Percentiles rank a stretch among this genome's conserved stretches.
phyloP scores from a whole-genome alignment of 129 eudicot species.

The Centella asiatica region DNA sequence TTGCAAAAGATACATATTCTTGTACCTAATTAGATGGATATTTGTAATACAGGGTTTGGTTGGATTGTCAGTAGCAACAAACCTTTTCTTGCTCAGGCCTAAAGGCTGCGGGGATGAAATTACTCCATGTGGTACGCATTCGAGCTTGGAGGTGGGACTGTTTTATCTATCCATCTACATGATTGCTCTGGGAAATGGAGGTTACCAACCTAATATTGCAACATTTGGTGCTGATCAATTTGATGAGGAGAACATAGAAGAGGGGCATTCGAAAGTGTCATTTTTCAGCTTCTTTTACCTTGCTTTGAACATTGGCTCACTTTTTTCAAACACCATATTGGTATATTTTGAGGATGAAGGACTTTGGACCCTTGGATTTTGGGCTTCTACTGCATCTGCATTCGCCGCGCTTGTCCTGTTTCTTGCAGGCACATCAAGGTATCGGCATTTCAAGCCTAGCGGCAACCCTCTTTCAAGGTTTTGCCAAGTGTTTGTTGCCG shows the following conservation, averaged over 20 bases:
- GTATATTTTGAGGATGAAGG: slow-evolving; percentile 82
- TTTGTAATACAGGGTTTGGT: slow-evolving; percentile 54
- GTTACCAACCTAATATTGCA: slow-evolving; percentile 95
- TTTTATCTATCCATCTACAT: slow-evolving; percentile 81
- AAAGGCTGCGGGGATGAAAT: slow-evolving; percentile 77
- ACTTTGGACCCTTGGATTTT: slow-evolving; percentile 81
- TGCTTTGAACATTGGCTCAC: slow-evolving; percentile 76
- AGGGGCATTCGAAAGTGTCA: slow-evolving; percentile 63
- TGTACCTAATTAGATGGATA: neutral
- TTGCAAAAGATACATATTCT: neutral
- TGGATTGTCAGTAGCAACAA: slow-evolving; percentile 51
- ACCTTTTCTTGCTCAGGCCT: slow-evolving; percentile 67
- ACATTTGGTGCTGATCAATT: slow-evolving; percentile 96
- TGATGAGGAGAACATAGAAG: slow-evolving; percentile 60
- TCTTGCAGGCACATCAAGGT: slow-evolving; percentile 67
- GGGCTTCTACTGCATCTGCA: slow-evolving; percentile 81
- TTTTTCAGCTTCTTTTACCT: slow-evolving; percentile 94
- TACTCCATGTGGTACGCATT: slow-evolving; percentile 44
- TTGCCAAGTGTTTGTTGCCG: slow-evolving; percentile 82
- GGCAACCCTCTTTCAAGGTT: slow-evolving; percentile 88
- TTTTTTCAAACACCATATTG: slow-evolving; percentile 78
- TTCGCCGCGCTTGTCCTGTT: slow-evolving; percentile 54
- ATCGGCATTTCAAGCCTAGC: slow-evolving; percentile 76
- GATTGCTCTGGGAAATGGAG: slow-evolving; percentile 87
- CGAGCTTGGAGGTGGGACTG: slow-evolving; percentile 62